Conservation (phyloP, 495 filamentous ascomycete species). For the Podospora anserina region DNA sequence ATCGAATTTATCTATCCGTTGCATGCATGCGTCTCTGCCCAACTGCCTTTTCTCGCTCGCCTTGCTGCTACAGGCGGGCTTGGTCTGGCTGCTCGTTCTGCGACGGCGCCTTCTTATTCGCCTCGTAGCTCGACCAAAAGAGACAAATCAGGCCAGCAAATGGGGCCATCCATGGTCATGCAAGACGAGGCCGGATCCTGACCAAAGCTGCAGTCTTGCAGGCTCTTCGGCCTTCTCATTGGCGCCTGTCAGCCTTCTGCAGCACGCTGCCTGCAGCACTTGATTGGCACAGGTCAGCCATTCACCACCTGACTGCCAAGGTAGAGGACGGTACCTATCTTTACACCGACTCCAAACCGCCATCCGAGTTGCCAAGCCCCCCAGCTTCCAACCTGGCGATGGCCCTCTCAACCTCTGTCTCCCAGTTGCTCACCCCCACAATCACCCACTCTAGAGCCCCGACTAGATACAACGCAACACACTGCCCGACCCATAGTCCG, state of each 20-base stretch:
- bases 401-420: slow-evolving; percentile 70
- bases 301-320: slow-evolving; percentile 1
- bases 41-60: slow-evolving; percentile 13
- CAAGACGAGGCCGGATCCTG: too few species aligned
- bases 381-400: slow-evolving; percentile 71
- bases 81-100: slow-evolving; percentile 11
- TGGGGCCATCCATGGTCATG: too few species aligned
- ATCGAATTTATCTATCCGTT: not conserved
- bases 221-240: slow-evolving; percentile 21
- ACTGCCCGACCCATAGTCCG: slow-evolving; percentile 87
- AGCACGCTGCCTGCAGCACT: slow-evolving; percentile 21
- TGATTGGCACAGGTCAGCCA: slow-evolving; percentile 29
- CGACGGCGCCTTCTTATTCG: not conserved
- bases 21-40: slow-evolving; percentile 35
- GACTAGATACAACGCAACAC: slow-evolving; percentile 82
- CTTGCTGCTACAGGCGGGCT: not conserved
- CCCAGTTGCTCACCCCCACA: slow-evolving; percentile 76
- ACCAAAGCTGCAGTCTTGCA: not conserved
- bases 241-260: slow-evolving; percentile 33
- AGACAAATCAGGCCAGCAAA: too few species aligned
- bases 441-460: slow-evolving; percentile 77
- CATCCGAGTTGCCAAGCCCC: slow-evolving; percentile 16
- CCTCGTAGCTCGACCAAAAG: too few species aligned
- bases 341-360: slow-evolving; percentile 15
- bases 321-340: not conserved